phyloP scores from a whole-genome alignment of 192 early-diverging fungal species.

The Nowakowskiella sp. region DNA sequence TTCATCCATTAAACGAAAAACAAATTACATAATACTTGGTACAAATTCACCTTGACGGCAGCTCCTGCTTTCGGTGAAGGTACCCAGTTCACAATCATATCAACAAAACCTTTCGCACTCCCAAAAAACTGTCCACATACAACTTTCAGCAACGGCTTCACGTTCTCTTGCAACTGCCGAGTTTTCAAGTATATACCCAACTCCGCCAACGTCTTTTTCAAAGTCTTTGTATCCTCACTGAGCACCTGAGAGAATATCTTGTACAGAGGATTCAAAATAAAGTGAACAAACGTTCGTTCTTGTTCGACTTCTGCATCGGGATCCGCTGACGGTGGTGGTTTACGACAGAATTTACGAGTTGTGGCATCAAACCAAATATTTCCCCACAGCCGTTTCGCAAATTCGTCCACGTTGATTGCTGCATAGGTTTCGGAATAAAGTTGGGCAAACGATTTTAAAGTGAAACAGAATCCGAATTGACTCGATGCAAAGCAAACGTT shows the following conservation, averaged over 20 bases:
- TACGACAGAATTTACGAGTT: slow-evolving; percentile 74
- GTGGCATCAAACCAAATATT: slow-evolving; percentile 83
- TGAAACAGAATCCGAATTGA: slow-evolving; percentile 90
- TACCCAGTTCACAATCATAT: slow-evolving; percentile 75
- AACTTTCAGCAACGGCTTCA: slow-evolving; percentile 73
- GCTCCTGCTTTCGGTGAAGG: slow-evolving; percentile 69
- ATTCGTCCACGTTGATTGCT: slow-evolving; percentile 64
- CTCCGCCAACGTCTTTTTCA: slow-evolving; percentile 63
- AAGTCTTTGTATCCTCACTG: slow-evolving; percentile 62
- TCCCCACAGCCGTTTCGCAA: slow-evolving; percentile 93
- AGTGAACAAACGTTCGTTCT: slow-evolving; percentile 88
- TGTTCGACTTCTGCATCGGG: slow-evolving; percentile 29
- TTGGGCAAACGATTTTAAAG: slow-evolving; percentile 82
- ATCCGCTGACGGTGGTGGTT: slow-evolving; percentile 43
- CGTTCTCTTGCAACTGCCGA: slow-evolving; percentile 66
- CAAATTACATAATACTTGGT: no score
- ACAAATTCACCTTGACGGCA: no score
- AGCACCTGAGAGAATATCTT: slow-evolving; percentile 84
- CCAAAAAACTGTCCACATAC: slow-evolving; percentile 91
- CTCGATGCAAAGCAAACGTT: slow-evolving; percentile 93
- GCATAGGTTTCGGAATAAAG: slow-evolving; percentile 77
- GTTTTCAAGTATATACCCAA: slow-evolving; percentile 80
- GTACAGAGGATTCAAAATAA: slow-evolving; percentile 91
- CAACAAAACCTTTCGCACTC: slow-evolving; percentile 70
- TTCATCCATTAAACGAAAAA: slow-evolving; percentile 59